phyloP scores from a whole-genome alignment of 148 eudicot genomes.

The Rhododendron griersonianum region DNA sequence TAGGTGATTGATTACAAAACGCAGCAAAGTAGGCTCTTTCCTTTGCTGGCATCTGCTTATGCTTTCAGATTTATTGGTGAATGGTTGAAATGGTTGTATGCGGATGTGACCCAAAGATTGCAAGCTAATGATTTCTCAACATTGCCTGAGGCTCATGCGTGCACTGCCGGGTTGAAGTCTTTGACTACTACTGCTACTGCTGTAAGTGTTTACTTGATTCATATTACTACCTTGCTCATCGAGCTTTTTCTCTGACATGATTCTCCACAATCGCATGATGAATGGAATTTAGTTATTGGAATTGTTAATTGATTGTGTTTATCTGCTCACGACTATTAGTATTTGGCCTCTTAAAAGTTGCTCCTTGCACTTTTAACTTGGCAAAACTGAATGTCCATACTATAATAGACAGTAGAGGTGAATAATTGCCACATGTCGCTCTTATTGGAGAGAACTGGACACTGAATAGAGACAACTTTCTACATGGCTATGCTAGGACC shows the following conservation, averaged over 20 bases:
- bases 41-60: constrained; percentile 94
- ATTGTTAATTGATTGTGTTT: neutral
- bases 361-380: no score
- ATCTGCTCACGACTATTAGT: neutral
- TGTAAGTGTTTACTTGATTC: constrained; percentile 39
- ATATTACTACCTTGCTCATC: no score
- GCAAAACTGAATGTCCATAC: neutral
- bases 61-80: constrained; percentile 95
- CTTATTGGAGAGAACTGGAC: neutral
- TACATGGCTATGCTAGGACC: neutral
- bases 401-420: neutral
- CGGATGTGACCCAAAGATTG: constrained; percentile 77
- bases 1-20: constrained; percentile 98
- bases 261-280: neutral
- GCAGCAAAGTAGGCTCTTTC: constrained; percentile 95
- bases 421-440: neutral
- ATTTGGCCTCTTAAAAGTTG: neutral
- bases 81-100: constrained; percentile 93
- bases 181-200: constrained; percentile 89
- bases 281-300: neutral
- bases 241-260: neutral
- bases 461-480: neutral
- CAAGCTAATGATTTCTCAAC: constrained; percentile 86
- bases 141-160: constrained; percentile 96
- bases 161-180: constrained; percentile 97